These are phyloP conservation scores for Colletotrichum sp. DNA, from an alignment of 2,329 filamentous ascomycete genomes.

Conservation along the genomic window DNA sequence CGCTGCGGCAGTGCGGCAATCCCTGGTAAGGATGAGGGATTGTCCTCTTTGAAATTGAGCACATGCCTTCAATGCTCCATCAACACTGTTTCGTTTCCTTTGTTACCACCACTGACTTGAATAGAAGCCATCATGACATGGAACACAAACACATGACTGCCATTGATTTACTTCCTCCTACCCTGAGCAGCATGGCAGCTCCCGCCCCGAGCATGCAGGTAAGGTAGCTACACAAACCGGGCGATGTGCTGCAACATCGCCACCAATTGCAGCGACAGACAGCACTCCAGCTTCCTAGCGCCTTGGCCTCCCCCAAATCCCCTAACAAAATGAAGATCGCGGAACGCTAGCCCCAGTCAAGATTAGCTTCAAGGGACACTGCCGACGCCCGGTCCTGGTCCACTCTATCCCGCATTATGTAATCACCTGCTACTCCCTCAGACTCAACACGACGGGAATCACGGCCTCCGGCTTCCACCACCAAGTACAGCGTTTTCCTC, in stretches of 20 bases:
- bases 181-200: not conserved
- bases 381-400: not conserved
- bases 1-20: not conserved
- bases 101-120: not conserved
- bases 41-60: not conserved
- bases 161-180: not conserved
- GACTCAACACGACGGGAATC: not conserved
- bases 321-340: not conserved
- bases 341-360: not conserved
- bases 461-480: not conserved
- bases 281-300: not conserved
- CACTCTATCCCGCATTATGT: not conserved
- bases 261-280: not conserved
- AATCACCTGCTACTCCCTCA: not conserved
- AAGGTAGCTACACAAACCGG: not conserved
- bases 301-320: not conserved
- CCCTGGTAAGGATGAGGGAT: not conserved
- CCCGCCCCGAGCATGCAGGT: not conserved
- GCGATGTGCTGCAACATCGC: not conserved
- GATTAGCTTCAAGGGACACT: not conserved
- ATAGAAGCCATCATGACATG: not conserved
- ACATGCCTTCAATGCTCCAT: not conserved
- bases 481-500: not conserved
- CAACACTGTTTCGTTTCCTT: not conserved
- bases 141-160: not conserved